A percentile compares a stretch with the other conserved stretches of the same genome.
phyloP scores from a whole-genome alignment of 805 yeast species.

The Candida nanaspora region DNA sequence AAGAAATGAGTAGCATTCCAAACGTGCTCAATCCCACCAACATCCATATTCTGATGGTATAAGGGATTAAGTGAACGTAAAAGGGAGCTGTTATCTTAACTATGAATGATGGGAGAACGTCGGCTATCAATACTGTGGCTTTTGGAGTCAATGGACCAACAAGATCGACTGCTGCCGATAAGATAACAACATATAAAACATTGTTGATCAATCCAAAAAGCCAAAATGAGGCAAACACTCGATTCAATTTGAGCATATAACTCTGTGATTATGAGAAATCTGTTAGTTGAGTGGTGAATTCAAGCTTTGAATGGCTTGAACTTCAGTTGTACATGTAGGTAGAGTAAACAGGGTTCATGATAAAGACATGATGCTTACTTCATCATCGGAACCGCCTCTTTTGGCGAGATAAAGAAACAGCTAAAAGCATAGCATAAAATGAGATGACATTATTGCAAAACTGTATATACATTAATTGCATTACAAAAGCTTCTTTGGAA shows the following conservation, averaged over 20 bases:
- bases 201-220: constrained; percentile 83
- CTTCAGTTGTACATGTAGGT: no score
- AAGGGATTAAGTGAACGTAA: constrained; percentile 60
- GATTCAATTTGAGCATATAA: not conserved
- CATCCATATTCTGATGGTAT: constrained; percentile 42
- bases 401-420: no score
- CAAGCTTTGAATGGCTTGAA: no score
- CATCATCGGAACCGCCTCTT: no score
- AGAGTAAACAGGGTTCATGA: no score
- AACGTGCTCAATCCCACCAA: constrained; percentile 51
- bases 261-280: no score
- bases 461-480: no score
- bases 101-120: constrained; percentile 74
- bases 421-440: no score
- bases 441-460: no score
- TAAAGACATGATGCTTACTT: no score
- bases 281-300: no score
- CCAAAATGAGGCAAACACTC: constrained; percentile 56
- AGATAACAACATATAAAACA: constrained; percentile 81
- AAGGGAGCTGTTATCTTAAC: constrained; percentile 75
- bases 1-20: constrained; percentile 72
- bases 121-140: constrained; percentile 77
- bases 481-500: no score
- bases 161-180: constrained; percentile 87
- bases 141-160: constrained; percentile 83